Evolutionary conservation across 371 early-diverging fungal species (phyloP).

Genomic region (Batrachochytrium dendrobatidis): DNA sequence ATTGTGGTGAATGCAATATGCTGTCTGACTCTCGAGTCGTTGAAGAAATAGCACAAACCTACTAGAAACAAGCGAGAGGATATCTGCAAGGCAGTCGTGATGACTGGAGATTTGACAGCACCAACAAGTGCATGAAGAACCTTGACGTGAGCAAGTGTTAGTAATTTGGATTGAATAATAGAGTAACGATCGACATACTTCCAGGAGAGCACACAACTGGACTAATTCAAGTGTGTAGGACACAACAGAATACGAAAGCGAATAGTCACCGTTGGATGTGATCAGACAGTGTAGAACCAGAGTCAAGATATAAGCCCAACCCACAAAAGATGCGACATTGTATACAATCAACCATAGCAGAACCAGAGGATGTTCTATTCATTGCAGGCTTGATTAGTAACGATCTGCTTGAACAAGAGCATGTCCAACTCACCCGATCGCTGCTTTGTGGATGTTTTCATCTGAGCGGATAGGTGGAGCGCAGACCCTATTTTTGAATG

Average conservation of each 20-base stretch:
- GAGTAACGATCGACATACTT: too few species aligned
- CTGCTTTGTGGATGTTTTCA: too few species aligned
- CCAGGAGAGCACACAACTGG: conserved; percentile 69
- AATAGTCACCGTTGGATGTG: conserved; percentile 38
- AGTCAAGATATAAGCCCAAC: conserved; percentile 67
- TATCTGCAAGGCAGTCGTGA: conserved; percentile 79
- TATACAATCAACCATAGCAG: conserved; percentile 66
- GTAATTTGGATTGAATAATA: too few species aligned
- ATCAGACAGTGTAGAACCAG: conserved; percentile 51
- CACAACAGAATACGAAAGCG: conserved; percentile 32
- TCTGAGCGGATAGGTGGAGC: too few species aligned
- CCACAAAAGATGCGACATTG: conserved; percentile 65
- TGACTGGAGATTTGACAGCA: conserved; percentile 70
- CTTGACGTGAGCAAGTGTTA: too few species aligned
- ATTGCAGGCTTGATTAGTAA: conserved; percentile 1
- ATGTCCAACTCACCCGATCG: too few species aligned
- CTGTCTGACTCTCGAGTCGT: conserved; percentile 2
- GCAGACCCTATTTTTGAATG: too few species aligned
- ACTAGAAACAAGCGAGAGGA: conserved; percentile 77
- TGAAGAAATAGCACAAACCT: conserved; percentile 61
- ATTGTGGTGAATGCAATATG: conserved; percentile 56
- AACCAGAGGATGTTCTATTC: conserved; percentile 8
- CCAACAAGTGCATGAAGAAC: conserved; percentile 46
- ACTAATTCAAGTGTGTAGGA: conserved; percentile 48
- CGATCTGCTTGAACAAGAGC: too few species aligned